These are phyloP conservation scores for Sporothrix curviconia DNA, from an alignment of 2,329 filamentous ascomycete species.

Conservation along the genomic window DNA sequence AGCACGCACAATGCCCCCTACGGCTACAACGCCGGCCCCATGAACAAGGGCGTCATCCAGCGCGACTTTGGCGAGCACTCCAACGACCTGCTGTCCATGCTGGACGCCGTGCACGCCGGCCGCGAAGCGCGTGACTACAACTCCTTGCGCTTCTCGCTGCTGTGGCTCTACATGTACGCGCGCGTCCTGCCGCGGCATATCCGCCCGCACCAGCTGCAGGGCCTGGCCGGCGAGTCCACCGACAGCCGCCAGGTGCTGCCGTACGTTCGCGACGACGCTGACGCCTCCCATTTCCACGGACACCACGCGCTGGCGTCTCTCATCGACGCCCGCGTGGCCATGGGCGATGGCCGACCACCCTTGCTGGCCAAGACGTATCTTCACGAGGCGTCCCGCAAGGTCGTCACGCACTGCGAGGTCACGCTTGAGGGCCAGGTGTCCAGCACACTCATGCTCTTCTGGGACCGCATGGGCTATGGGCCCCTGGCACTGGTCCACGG, in stretches of 20 bases:
- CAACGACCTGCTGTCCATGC: slow-evolving; percentile 88
- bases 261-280: slow-evolving; percentile 18
- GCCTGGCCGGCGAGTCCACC: slow-evolving; percentile 16
- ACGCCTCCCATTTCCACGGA: background rate
- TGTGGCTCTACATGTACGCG: slow-evolving; percentile 91
- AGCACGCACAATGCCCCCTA: slow-evolving; percentile 73
- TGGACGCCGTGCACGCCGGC: slow-evolving; percentile 91
- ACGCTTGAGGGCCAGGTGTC: slow-evolving; percentile 17
- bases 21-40: slow-evolving; percentile 81
- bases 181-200: slow-evolving; percentile 50
- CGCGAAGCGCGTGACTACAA: slow-evolving; percentile 86
- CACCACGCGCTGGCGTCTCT: slow-evolving; percentile 15
- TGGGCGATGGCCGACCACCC: slow-evolving; percentile 16
- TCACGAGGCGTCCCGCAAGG: slow-evolving; percentile 10
- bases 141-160: slow-evolving; percentile 90
- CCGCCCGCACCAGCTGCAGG: slow-evolving; percentile 20
- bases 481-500: slow-evolving; percentile 53
- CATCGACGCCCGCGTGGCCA: slow-evolving; percentile 17
- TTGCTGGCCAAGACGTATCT: slow-evolving; percentile 14
- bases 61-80: slow-evolving; percentile 89
- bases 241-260: slow-evolving; percentile 20
- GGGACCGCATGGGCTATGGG: slow-evolving; percentile 63
- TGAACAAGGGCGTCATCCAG: slow-evolving; percentile 89
- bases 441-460: slow-evolving; percentile 53
- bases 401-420: slow-evolving; percentile 10